Base-by-base conservation (phyloP, 2,329 filamentous ascomycete genomes). In the Alternaria postmessia region DNA sequence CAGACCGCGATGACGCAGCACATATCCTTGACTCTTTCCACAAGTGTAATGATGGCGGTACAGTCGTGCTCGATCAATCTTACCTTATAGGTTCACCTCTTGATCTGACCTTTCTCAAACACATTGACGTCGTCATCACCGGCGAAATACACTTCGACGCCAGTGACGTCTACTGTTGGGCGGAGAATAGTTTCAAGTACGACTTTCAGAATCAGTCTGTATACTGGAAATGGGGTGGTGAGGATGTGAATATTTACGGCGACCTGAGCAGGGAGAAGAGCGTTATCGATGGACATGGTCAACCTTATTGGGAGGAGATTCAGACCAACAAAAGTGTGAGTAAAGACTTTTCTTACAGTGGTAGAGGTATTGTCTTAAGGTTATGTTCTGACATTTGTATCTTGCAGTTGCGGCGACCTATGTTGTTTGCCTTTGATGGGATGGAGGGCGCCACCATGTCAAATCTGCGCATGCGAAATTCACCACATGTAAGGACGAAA, bases 191-290 rank as follows among this genome's bases (percentile, higher is more conserved):
- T 8, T 64, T 62, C 53, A 59, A 64, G 32, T 47, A 59, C 12
- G 46, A 59, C 11, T 90, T 85, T 75, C 88, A 90, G 67, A 88
- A 88, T 61, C 82, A 84, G 2, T 87, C 85, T 0, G 84, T 84
- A 2, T 89, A 89, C 79, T 89, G 87, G 81, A 82, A 86, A 67
- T 81, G 88, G 44, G 87, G 87, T 43, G 88, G 88, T 28, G 79
- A 83, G 30, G 86, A 85, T 75, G 84, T 91, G 7, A 86, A 89
- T 61, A 82, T 90, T 43, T 90, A 87, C 58, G 88, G 88, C 0
- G 84, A 46, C 18, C 43, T 46, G 7, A 46, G 84, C 7, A 57
- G 60, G 7, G 49, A 53, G 2, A 60, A 62, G 55, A 57, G 53
- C 9, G 24, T 64, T 39, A 18, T 39, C 5, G 38, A 39, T 39